These are phyloP conservation scores for Fusarium anthophilum DNA, from an alignment of 2,329 filamentous ascomycete species.

Conservation along the genomic window DNA sequence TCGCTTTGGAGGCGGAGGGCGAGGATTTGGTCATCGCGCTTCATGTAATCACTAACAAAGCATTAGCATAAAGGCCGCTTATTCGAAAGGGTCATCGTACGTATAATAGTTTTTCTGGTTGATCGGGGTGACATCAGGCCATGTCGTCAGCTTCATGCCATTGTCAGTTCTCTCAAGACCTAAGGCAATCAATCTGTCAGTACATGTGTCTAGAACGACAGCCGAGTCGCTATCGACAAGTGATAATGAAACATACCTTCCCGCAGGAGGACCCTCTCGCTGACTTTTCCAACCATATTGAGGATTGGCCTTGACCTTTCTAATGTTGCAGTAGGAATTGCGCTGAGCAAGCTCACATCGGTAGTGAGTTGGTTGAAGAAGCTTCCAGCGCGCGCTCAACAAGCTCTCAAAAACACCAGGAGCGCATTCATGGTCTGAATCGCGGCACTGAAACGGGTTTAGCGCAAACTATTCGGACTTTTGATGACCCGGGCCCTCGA, in stretches of 20 bases:
- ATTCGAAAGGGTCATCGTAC: conserved; percentile 55
- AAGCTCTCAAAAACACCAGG: conserved; percentile 39
- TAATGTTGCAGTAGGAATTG: conserved; percentile 17
- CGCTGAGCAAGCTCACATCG: conserved; percentile 37
- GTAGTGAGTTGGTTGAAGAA: conserved; percentile 26
- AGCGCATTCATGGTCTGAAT: conserved; percentile 36
- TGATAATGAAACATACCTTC: conserved; percentile 57
- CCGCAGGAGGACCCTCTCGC: conserved; percentile 70
- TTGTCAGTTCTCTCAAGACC: conserved; percentile 97
- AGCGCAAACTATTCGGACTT: conserved; percentile 13
- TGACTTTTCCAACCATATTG: conserved; percentile 71
- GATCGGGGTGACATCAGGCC: conserved; percentile 92
- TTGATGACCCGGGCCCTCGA: conserved; percentile 25
- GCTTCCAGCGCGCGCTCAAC: conserved; percentile 30
- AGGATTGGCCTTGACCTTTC: conserved; percentile 15
- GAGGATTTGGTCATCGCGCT: conserved; percentile 95
- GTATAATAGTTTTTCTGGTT: conserved; percentile 99
- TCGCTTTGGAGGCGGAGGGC: conserved; percentile 89
- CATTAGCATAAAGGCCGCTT: conserved; percentile 23
- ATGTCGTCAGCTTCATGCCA: conserved; percentile 94
- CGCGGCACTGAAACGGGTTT: conserved; percentile 27
- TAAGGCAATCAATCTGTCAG: conserved; percentile 51
- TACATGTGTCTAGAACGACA: conserved; percentile 26
- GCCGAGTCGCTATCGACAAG: conserved; percentile 7
- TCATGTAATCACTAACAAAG: conserved; percentile 84